Conservation (phyloP, 768 basidiomycete species). For the Neoboletus magnificus region DNA sequence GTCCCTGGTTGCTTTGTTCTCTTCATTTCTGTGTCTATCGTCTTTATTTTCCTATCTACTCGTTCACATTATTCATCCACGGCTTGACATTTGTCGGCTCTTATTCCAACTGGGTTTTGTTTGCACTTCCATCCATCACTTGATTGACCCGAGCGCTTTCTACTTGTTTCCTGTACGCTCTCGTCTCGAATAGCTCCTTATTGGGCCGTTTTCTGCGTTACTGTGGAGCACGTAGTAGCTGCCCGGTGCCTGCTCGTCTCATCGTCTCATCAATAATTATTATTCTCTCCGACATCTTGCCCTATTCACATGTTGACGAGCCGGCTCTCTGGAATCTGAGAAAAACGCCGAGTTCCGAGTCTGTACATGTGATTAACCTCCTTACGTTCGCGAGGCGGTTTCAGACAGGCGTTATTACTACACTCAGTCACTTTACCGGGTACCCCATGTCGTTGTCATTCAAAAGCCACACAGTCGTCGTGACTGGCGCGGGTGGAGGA, state of each 20-base stretch:
- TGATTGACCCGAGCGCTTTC: conserved; percentile 28
- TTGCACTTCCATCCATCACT: conserved; percentile 1
- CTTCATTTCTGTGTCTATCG: conserved; percentile 16
- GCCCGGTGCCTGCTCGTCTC: conserved; percentile 33
- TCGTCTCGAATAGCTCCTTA: conserved; percentile 23
- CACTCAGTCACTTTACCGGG: neutral
- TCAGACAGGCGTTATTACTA: neutral
- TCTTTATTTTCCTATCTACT: conserved; percentile 33
- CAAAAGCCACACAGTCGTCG: conserved; percentile 85
- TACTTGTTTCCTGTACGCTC: conserved; percentile 31
- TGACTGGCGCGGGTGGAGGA: conserved; percentile 96
- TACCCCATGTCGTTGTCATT: conserved; percentile 56
- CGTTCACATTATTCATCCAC: conserved; percentile 27
- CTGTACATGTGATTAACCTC: conserved; percentile 13
- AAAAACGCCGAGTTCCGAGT: neutral
- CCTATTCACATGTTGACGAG: too few relatives aligned
- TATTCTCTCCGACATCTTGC: conserved; percentile 6
- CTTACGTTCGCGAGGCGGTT: neutral
- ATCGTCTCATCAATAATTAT: conserved; percentile 24
- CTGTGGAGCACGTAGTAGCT: conserved; percentile 34
- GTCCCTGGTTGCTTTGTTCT: conserved; percentile 25
- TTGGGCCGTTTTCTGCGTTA: conserved; percentile 28
- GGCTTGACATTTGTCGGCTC: conserved; percentile 25
- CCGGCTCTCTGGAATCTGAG: too few relatives aligned
- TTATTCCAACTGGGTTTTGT: conserved; percentile 24